phyloP scores from a whole-genome alignment of 176 grass and related monocot species.

The Cenchrus purpureus region DNA sequence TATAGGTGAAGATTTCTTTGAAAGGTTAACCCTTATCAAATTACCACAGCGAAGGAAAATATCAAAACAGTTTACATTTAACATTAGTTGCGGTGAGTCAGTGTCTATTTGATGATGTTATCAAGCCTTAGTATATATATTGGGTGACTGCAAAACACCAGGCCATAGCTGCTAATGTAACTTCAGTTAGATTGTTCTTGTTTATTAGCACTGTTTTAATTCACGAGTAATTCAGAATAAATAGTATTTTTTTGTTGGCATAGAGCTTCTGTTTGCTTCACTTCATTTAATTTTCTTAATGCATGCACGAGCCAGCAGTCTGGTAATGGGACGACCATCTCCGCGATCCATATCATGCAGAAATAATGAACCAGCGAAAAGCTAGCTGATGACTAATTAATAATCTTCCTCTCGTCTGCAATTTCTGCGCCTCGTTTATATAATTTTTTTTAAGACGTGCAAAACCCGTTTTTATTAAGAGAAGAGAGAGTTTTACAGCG shows the following conservation, averaged over 20 bases:
- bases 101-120: too few relatives aligned
- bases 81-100: too few relatives aligned
- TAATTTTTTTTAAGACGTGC: too few relatives aligned
- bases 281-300: not conserved
- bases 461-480: too few relatives aligned
- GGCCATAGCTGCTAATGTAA: not conserved
- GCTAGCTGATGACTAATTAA: too few relatives aligned
- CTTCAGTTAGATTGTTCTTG: not conserved
- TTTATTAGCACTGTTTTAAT: not conserved
- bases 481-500: too few relatives aligned
- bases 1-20: too few relatives aligned
- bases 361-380: not conserved
- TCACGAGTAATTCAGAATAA: not conserved
- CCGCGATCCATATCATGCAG: not conserved
- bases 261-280: not conserved
- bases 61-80: not conserved
- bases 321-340: not conserved
- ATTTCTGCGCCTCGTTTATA: too few relatives aligned
- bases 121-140: not conserved
- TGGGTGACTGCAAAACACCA: not conserved
- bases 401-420: too few relatives aligned
- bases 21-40: too few relatives aligned
- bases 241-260: not conserved
- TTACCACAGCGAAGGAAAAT: too few relatives aligned
- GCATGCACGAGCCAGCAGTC: not conserved